phyloP scores from a whole-genome alignment of 2,329 filamentous ascomycete species.

The Alternaria dauci region DNA sequence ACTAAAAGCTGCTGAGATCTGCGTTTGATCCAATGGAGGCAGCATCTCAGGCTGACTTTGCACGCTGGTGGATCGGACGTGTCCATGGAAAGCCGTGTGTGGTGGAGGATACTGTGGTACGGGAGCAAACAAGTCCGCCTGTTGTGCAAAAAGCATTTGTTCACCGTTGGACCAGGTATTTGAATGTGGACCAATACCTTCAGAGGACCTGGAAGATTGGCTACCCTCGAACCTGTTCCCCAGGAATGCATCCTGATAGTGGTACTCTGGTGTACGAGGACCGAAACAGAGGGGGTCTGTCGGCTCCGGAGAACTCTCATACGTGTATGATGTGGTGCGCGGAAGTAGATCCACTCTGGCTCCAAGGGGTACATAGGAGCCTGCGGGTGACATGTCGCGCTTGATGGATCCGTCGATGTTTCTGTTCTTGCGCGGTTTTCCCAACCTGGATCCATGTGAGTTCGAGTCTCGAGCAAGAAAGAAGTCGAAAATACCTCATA shows the following conservation, averaged over 20 bases:
- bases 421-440: constrained; percentile 50
- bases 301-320: constrained; percentile 49
- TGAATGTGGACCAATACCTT: constrained; percentile 34
- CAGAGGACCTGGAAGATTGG: constrained; percentile 47
- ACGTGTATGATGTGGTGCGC: constrained; percentile 39
- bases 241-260: constrained; percentile 47
- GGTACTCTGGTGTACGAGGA: constrained; percentile 47
- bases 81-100: constrained; percentile 32
- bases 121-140: constrained; percentile 38
- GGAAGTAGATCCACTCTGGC: constrained; percentile 44
- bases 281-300: constrained; percentile 47
- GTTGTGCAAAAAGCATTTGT: constrained; percentile 40
- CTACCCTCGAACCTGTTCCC: constrained; percentile 39
- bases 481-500: constrained; percentile 45
- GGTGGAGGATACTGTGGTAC: constrained; percentile 37
- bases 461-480: background rate
- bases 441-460: constrained; percentile 39
- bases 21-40: constrained; percentile 32
- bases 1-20: constrained; percentile 35
- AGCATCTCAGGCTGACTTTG: constrained; percentile 47
- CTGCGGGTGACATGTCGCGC: constrained; percentile 46
- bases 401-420: constrained; percentile 48
- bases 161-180: constrained; percentile 46
- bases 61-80: constrained; percentile 39
- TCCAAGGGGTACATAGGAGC: constrained; percentile 41